Conservation (phyloP, 805 yeast species). For the Candida pseudofarinosa region DNA sequence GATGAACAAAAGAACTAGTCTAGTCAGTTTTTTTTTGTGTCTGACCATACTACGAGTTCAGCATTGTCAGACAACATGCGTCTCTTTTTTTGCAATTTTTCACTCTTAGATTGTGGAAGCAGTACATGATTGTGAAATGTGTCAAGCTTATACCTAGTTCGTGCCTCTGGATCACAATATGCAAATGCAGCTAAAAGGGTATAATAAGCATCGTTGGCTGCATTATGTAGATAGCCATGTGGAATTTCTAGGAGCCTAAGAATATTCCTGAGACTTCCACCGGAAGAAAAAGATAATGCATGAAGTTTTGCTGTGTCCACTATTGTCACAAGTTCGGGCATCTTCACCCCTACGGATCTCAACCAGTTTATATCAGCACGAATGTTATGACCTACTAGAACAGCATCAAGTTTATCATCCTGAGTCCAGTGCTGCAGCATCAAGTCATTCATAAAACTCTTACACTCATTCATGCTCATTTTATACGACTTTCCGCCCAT, state of each 20-base stretch:
- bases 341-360: conserved; percentile 37
- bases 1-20: too few species aligned
- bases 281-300: conserved; percentile 34
- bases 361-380: conserved; percentile 55
- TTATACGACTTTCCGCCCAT: conserved; percentile 48
- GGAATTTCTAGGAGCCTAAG: conserved; percentile 49
- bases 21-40: too few species aligned
- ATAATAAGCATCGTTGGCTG: conserved; percentile 67
- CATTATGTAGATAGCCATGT: conserved; percentile 61
- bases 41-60: background rate
- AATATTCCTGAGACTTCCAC: conserved; percentile 43
- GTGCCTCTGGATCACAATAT: conserved; percentile 45
- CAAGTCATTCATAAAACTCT: conserved; percentile 36
- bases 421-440: conserved; percentile 38
- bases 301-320: conserved; percentile 51
- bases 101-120: background rate
- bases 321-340: conserved; percentile 31
- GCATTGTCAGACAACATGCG: conserved; percentile 6
- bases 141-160: conserved; percentile 19
- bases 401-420: conserved; percentile 15
- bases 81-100: conserved; percentile 2
- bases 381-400: conserved; percentile 59
- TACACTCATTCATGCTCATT: conserved; percentile 33
- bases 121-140: conserved; percentile 3
- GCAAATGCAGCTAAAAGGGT: conserved; percentile 51